These are phyloP conservation scores for Russula vinacea DNA, from an alignment of 768 basidiomycete genomes.

Conservation along the genomic window DNA sequence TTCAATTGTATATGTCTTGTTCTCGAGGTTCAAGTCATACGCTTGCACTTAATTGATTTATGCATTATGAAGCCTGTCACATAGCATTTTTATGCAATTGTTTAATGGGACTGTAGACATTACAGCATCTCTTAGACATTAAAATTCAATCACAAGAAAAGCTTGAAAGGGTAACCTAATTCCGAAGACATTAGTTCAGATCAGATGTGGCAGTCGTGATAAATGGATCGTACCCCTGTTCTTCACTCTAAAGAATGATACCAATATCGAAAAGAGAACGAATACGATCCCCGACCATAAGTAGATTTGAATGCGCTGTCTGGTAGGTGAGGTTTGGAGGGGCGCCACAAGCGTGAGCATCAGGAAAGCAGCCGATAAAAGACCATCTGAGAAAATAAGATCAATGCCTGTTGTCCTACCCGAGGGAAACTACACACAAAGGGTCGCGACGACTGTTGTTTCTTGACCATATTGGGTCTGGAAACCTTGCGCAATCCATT, in stretches of 20 bases:
- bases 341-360: constrained; percentile 83
- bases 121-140: constrained; percentile 22
- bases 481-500: constrained; percentile 86
- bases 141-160: constrained; percentile 52
- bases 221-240: constrained; percentile 59
- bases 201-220: background rate
- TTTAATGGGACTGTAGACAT: constrained; percentile 28
- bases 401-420: background rate
- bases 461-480: constrained; percentile 92
- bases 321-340: constrained; percentile 61
- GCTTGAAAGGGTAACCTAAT: constrained; percentile 76
- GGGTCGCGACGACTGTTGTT: constrained; percentile 76
- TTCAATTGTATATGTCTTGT: constrained; percentile 11
- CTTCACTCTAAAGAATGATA: constrained; percentile 87
- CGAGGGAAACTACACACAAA: constrained; percentile 60
- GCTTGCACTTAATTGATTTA: constrained; percentile 18
- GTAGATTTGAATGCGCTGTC: constrained; percentile 85
- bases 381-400: constrained; percentile 60
- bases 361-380: constrained; percentile 72
- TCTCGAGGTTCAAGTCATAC: background rate
- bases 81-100: constrained; percentile 9
- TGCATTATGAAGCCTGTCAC: constrained; percentile 15
- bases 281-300: constrained; percentile 82
- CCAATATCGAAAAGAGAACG: constrained; percentile 80
- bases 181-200: constrained; percentile 7